Conservation (phyloP, 352 stramenopile species). For the Pythium coloratum region DNA sequence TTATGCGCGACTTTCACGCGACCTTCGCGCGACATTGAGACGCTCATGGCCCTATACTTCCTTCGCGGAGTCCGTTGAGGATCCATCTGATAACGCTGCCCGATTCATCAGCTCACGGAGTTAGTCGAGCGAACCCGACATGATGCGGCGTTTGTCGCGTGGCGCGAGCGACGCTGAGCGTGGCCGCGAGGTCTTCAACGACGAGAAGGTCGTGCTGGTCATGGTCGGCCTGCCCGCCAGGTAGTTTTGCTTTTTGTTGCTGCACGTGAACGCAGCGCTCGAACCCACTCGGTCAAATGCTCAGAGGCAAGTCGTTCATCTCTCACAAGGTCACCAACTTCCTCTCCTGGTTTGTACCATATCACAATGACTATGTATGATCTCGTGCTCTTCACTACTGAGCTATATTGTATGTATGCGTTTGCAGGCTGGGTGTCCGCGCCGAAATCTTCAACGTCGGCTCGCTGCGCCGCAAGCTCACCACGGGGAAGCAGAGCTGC, state of each 20-base stretch:
- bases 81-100: conserved; percentile 2
- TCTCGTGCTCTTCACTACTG: too few relatives aligned
- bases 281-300: neutral
- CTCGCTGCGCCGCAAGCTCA: conserved; percentile 85
- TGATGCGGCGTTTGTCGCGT: conserved; percentile 17
- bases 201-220: conserved; percentile 90
- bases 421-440: conserved; percentile 37
- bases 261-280: neutral
- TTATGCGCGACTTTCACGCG: conserved; percentile 33
- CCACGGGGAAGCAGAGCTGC: conserved; percentile 48
- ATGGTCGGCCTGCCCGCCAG: conserved; percentile 89
- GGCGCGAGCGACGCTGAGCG: conserved; percentile 1
- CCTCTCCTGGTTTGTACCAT: conserved; percentile 32
- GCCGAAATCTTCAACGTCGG: conserved; percentile 90
- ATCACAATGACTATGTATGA: too few relatives aligned
- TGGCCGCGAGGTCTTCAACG: conserved; percentile 47
- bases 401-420: neutral
- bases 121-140: neutral
- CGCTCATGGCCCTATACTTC: neutral
- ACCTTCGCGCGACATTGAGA: conserved; percentile 16
- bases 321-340: conserved; percentile 78
- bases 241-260: conserved; percentile 14
- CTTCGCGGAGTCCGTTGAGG: neutral
- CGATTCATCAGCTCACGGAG: neutral
- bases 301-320: conserved; percentile 90